phyloP scores from a whole-genome alignment of 306 rosid genomes.

The Trifolium dubium region DNA sequence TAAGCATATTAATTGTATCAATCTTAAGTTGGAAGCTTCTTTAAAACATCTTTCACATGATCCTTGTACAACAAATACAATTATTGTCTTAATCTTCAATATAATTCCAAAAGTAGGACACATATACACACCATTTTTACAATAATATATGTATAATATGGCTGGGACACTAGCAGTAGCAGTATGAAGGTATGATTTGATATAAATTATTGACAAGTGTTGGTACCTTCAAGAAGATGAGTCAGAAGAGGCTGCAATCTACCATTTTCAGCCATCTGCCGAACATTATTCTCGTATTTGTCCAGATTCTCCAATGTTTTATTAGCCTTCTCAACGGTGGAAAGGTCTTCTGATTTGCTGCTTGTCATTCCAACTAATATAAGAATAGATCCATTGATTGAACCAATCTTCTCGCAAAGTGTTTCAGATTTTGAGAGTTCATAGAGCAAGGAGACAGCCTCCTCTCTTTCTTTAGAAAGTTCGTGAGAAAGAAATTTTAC shows the following conservation, averaged over 20 bases:
- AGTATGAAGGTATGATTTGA: neutral
- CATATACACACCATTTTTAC: slow-evolving; percentile 17
- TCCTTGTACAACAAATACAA: neutral
- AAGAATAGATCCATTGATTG: slow-evolving; percentile 91
- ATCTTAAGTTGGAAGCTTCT: slow-evolving; percentile 34
- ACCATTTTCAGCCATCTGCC: slow-evolving; percentile 95
- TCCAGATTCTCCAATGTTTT: slow-evolving; percentile 84
- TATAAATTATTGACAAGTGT: slow-evolving; percentile 26
- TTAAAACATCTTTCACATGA: neutral
- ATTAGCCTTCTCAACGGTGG: slow-evolving; percentile 77
- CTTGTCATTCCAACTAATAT: slow-evolving; percentile 95
- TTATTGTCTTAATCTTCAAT: slow-evolving; percentile 2
- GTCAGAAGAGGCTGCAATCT: slow-evolving; percentile 85
- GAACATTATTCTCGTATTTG: slow-evolving; percentile 83
- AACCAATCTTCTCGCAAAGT: slow-evolving; percentile 90
- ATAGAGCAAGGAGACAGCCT: slow-evolving; percentile 88
- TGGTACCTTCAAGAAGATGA: slow-evolving; percentile 87
- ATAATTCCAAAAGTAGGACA: slow-evolving; percentile 27
- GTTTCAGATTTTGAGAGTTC: slow-evolving; percentile 89
- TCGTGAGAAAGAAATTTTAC: slow-evolving; percentile 85
- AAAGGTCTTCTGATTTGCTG: slow-evolving; percentile 84
- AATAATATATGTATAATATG: slow-evolving; percentile 5
- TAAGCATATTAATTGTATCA: slow-evolving; percentile 18
- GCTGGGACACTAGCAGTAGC: slow-evolving; percentile 2
- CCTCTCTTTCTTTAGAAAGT: slow-evolving; percentile 89